Percentiles rank a stretch among this genome's conserved stretches.
Conservation (phyloP, 78 protist species). For the Dictyostelium firmibasis region DNA sequence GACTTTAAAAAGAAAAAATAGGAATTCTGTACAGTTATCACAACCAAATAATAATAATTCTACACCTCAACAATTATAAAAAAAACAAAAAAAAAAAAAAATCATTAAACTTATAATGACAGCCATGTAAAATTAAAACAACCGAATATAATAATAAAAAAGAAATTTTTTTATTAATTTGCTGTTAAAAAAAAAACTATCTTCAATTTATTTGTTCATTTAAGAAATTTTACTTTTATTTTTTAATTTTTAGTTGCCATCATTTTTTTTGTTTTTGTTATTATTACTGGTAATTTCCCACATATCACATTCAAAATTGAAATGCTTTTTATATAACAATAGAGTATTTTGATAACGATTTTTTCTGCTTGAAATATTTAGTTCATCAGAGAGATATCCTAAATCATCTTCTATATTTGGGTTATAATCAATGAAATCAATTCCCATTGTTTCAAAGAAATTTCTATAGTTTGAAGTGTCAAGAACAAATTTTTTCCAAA, state of each 20-base stretch:
- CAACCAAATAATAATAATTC: background rate
- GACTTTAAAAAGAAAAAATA: constrained; percentile 20
- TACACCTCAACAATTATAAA: background rate
- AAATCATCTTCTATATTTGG: background rate
- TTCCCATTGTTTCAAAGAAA: background rate
- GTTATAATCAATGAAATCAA: background rate
- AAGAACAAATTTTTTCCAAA: background rate
- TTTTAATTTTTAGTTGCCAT: too few species aligned
- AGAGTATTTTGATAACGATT: background rate
- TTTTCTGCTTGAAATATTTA: background rate
- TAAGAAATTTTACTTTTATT: too few species aligned
- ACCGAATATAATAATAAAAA: background rate
- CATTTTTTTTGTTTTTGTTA: too few species aligned
- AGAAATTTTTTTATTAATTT: background rate
- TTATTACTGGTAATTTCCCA: background rate
- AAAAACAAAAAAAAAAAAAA: too few species aligned
- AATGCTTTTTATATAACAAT: background rate
- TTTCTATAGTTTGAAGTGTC: background rate
- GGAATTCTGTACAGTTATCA: constrained; percentile 6
- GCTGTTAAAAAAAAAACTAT: background rate
- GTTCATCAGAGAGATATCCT: background rate
- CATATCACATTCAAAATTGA: background rate
- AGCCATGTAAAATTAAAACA: background rate
- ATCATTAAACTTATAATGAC: background rate
- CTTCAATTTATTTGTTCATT: background rate